These are phyloP conservation scores for Acrocalymma vagum DNA, from an alignment of 2,329 filamentous ascomycete species.

Conservation along the genomic window DNA sequence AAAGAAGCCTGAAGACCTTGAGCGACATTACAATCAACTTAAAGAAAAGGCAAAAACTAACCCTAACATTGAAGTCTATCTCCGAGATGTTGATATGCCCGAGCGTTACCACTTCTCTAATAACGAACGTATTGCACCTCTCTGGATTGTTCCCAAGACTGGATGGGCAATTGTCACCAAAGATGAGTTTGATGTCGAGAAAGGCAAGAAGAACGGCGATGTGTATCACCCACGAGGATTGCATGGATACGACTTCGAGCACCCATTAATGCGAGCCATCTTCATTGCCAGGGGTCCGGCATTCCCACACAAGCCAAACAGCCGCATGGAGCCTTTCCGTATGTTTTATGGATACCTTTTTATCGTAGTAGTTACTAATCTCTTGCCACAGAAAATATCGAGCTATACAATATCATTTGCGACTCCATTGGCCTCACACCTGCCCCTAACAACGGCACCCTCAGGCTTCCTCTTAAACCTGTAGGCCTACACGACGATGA, in stretches of 20 bases:
- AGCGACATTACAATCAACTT: constrained; percentile 69
- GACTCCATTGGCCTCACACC: constrained; percentile 81
- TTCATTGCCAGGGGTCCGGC: constrained; percentile 92
- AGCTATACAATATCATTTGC: constrained; percentile 94
- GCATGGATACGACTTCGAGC: constrained; percentile 94
- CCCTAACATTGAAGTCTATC: constrained; percentile 84
- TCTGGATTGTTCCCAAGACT: constrained; percentile 92
- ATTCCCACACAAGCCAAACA: constrained; percentile 86
- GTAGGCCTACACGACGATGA: constrained; percentile 67
- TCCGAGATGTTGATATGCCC: constrained; percentile 88
- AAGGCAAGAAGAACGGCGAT: constrained; percentile 69
- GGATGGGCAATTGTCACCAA: constrained; percentile 92
- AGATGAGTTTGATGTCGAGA: constrained; percentile 77
- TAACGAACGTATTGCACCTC: constrained; percentile 87
- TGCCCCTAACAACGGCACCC: constrained; percentile 85
- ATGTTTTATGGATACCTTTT: constrained; percentile 54
- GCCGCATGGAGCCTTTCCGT: constrained; percentile 83
- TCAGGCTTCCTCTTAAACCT: constrained; percentile 74
- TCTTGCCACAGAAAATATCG: constrained; percentile 77
- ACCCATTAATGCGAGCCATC: constrained; percentile 95
- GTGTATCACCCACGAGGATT: constrained; percentile 84
- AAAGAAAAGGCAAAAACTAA: constrained; percentile 65
- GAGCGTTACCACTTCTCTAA: constrained; percentile 89
- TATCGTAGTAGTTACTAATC: neutral
- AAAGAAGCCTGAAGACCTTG: constrained; percentile 72